A percentile compares a stretch with the other conserved stretches of the same genome.
These are phyloP conservation scores for Hemisphaericaspora subhashii DNA, from an alignment of 1,139 yeast genomes.

Conservation along the genomic window DNA sequence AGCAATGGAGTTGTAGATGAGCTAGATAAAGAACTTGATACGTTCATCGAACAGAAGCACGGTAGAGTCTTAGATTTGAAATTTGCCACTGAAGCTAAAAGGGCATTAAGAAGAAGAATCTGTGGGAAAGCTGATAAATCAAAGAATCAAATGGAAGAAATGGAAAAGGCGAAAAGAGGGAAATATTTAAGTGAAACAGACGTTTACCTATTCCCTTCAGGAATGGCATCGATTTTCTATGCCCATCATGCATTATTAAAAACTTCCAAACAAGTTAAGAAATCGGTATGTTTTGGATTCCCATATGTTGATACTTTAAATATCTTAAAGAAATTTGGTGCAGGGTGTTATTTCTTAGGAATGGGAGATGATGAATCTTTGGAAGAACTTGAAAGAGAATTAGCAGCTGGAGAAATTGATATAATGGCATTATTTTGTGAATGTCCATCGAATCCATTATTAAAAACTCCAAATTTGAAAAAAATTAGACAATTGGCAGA, in stretches of 20 bases:
- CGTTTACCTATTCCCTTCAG: conserved; percentile 82
- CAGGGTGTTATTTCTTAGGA: conserved; percentile 81
- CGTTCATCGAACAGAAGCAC: conserved; percentile 82
- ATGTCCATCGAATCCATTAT: conserved; percentile 88
- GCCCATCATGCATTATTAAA: conserved; percentile 71
- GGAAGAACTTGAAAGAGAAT: conserved; percentile 56
- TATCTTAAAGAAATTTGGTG: conserved; percentile 85
- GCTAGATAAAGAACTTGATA: conserved; percentile 54
- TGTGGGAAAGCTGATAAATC: conserved; percentile 62
- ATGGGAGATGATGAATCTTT: conserved; percentile 76
- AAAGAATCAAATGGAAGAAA: conserved; percentile 31
- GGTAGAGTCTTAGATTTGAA: conserved; percentile 85
- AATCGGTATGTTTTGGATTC: conserved; percentile 90
- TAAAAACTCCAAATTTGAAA: conserved; percentile 76
- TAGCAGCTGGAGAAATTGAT: conserved; percentile 62
- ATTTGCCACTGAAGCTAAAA: conserved; percentile 73
- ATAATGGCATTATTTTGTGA: conserved; percentile 80
- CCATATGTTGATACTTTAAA: conserved; percentile 93
- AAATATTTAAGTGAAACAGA: conserved; percentile 52
- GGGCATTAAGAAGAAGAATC: conserved; percentile 71
- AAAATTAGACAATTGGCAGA: conserved; percentile 66
- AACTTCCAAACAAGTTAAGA: conserved; percentile 33
- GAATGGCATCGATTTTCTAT: conserved; percentile 88
- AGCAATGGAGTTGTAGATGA: conserved; percentile 23
- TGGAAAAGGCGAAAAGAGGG: conserved; percentile 33